Evolutionary conservation across 108 stramenopile species (phyloP), one percentile per base, ranked within the genome.

Genomic region (Cyclotella atomus): DNA sequence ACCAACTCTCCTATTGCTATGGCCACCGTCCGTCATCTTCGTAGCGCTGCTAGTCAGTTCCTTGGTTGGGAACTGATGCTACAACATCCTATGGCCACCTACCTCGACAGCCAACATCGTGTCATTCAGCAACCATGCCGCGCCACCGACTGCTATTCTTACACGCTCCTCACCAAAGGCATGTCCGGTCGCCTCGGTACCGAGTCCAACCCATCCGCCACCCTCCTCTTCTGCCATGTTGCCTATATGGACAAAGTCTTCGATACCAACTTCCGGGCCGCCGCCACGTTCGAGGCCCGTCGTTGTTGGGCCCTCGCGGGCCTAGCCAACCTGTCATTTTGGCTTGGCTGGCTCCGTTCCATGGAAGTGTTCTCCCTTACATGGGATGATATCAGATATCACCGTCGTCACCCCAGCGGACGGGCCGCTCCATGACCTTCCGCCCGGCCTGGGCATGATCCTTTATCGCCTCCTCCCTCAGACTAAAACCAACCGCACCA

Each of bases 161-260:
- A 17, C n/a, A 10, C 9, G 9, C 47, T 49, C n/a, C n/a, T 49
- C n/a, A n/a, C 47, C 47, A 49, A 49, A 19, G 47, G 47, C 4
- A 49, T 49, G 47, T 49, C 47, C n/a, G n/a, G 47, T n/a, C 47
- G 47, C n/a, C 4, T 49, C n/a, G 47, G 47, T 49, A 49, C 9
- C 4, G 47, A 49, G 17, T 49, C n/a, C 4, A 49, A 9, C n/a
- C 47, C 47, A 4, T 49, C 47, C n/a, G n/a, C 47, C 4, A 4
- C 47, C n/a, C n/a, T 57, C 15, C 30, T 57, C 0, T 57, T 57
- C 14, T 14, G 56, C 2, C 56, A 57, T 14, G n/a, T 57, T 15
- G 5, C 15, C 25, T 55, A 27, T 16, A 55, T 28, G 25, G 54
- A 55, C 28, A 4, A 9, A 3, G 2, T 55, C 6, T 55, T 28